Percentiles rank a stretch among this genome's conserved stretches.
phyloP scores from a whole-genome alignment of 345 rosid genomes.

The Eucalyptus urophylla region DNA sequence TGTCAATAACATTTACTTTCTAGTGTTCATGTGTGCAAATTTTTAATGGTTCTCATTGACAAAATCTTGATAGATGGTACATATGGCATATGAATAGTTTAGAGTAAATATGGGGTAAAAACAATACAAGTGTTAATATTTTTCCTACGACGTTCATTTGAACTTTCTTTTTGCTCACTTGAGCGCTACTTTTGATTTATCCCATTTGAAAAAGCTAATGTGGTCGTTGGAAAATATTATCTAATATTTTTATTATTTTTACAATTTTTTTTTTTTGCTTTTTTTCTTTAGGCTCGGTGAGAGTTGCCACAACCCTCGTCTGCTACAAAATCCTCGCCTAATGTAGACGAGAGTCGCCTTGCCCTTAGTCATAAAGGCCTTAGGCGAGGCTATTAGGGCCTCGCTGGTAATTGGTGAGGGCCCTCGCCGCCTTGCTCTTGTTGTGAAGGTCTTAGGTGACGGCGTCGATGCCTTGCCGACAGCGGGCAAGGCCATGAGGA shows the following conservation, averaged over 20 bases:
- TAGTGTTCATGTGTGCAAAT: too few relatives aligned
- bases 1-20: too few relatives aligned
- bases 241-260: too few relatives aligned
- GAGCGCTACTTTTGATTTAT: accelerated
- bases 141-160: accelerated
- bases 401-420: accelerated
- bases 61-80: too few relatives aligned
- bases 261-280: too few relatives aligned
- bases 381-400: too few relatives aligned
- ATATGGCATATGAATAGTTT: too few relatives aligned
- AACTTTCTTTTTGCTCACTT: accelerated
- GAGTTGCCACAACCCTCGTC: accelerated
- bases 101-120: too few relatives aligned
- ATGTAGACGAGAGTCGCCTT: too few relatives aligned
- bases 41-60: too few relatives aligned
- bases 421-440: accelerated
- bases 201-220: accelerated
- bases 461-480: accelerated
- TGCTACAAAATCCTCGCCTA: accelerated
- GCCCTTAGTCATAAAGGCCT: accelerated
- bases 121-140: too few relatives aligned
- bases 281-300: too few relatives aligned
- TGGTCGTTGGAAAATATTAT: accelerated
- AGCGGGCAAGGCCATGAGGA: accelerated
- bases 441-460: accelerated